Percentiles rank a stretch among this genome's conserved stretches.
phyloP scores from a whole-genome alignment of 495 filamentous ascomycete species.

The Neurospora intermedia region DNA sequence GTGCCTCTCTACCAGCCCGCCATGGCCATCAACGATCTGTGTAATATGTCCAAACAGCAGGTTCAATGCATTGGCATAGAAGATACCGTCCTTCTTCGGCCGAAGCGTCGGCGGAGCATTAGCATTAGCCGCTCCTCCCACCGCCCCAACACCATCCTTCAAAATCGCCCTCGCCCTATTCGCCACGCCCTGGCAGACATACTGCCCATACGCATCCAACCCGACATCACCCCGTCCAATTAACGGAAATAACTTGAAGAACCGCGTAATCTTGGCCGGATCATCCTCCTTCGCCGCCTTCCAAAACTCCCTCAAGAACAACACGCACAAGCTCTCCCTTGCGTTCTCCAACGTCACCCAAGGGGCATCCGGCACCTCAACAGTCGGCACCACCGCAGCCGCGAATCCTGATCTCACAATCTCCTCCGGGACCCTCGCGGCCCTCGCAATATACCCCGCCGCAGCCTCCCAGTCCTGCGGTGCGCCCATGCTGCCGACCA shows the following conservation, averaged over 20 bases:
- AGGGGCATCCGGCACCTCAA: constrained; percentile 88
- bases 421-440: constrained; percentile 63
- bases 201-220: constrained; percentile 85
- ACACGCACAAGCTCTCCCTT: constrained; percentile 70
- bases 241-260: constrained; percentile 95
- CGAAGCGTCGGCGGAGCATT: not conserved
- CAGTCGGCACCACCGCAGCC: constrained; percentile 83
- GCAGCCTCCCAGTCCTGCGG: constrained; percentile 98
- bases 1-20: constrained; percentile 79
- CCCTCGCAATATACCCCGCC: constrained; percentile 75
- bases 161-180: constrained; percentile 70
- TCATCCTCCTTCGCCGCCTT: constrained; percentile 79
- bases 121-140: constrained; percentile 29
- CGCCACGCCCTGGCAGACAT: constrained; percentile 90
- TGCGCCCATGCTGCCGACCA: constrained; percentile 90
- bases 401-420: constrained; percentile 84
- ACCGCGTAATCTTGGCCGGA: constrained; percentile 79
- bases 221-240: constrained; percentile 86
- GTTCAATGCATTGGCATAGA: constrained; percentile 85
- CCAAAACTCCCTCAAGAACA: constrained; percentile 92
- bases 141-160: constrained; percentile 40
- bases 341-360: constrained; percentile 78
- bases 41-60: constrained; percentile 96
- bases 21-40: constrained; percentile 86
- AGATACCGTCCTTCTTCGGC: constrained; percentile 55